Evolutionary conservation across 371 early-diverging fungal genomes (phyloP).

Genomic region (Capniomyces stellatus): DNA sequence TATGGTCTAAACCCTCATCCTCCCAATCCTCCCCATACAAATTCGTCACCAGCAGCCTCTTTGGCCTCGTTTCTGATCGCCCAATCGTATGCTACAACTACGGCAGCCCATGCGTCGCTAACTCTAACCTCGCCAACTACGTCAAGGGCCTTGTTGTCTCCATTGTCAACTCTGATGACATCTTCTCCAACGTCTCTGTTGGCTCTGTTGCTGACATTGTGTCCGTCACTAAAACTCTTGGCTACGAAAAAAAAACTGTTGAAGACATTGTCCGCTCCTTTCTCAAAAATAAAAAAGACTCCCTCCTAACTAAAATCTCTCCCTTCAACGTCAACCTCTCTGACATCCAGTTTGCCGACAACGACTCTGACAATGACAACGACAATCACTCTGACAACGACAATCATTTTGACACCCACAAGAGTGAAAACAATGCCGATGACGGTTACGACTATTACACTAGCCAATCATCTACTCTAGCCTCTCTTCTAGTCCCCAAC

Average conservation of each 20-base stretch:
- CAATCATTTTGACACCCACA: neutral
- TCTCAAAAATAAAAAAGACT: slow-evolving; percentile 18
- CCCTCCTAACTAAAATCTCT: slow-evolving; percentile 9
- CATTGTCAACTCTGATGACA: slow-evolving; percentile 48
- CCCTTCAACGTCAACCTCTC: slow-evolving; percentile 23
- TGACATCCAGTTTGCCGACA: slow-evolving; percentile 4
- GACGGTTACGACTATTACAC: too few species aligned
- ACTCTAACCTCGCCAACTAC: slow-evolving; percentile 40
- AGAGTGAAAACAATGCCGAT: neutral
- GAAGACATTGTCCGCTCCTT: slow-evolving; percentile 49
- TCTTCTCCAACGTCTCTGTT: slow-evolving; percentile 48
- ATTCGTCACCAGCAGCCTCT: slow-evolving; percentile 41
- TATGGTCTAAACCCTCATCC: slow-evolving; percentile 41
- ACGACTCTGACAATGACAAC: slow-evolving; percentile 1
- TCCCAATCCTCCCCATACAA: neutral
- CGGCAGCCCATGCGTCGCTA: slow-evolving; percentile 54
- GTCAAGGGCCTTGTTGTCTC: slow-evolving; percentile 54
- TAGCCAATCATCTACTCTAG: too few species aligned
- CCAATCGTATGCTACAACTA: slow-evolving; percentile 61
- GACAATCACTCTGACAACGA: slow-evolving; percentile 1
- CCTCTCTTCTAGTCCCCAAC: too few species aligned
- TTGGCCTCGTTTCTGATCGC: slow-evolving; percentile 46
- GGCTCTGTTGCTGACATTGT: slow-evolving; percentile 57
- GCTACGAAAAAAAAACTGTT: slow-evolving; percentile 38
- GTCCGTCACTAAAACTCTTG: slow-evolving; percentile 42